Conservation (phyloP, 352 stramenopile genomes). For the Pseudoperonospora humuli region DNA sequence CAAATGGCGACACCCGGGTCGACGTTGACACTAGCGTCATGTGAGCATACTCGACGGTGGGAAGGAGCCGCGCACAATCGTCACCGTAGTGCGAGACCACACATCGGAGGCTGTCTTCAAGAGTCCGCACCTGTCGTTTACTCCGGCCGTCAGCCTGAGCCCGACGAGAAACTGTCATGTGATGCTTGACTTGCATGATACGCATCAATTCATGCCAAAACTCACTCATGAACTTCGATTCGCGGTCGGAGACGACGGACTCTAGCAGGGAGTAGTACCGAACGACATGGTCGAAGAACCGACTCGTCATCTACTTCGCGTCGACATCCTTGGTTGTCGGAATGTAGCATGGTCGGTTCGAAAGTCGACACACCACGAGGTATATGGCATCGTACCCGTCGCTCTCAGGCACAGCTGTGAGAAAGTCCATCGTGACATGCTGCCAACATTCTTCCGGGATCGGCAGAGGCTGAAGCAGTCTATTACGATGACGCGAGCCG, state of each 20-base stretch:
- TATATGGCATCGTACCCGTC: constrained; percentile 17
- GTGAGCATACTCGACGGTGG: constrained; percentile 6
- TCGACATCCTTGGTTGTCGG: too few relatives aligned
- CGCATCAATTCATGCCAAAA: constrained; percentile 6
- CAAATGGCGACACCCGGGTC: too few relatives aligned
- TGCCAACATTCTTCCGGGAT: constrained; percentile 12
- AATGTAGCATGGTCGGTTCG: too few relatives aligned
- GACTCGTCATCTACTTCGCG: constrained; percentile 3
- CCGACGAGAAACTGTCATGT: constrained; percentile 7
- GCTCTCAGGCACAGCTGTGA: constrained; percentile 18
- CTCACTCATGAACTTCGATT: constrained; percentile 1
- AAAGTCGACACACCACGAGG: constrained; percentile 8
- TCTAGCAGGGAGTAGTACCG: neutral
- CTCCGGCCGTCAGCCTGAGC: constrained; percentile 5
- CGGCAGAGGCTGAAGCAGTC: constrained; percentile 5
- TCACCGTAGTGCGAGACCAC: constrained; percentile 4
- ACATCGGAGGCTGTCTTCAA: constrained; percentile 6
- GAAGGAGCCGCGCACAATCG: constrained; percentile 2
- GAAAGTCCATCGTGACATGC: constrained; percentile 23
- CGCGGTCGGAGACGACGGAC: neutral
- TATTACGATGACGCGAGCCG: neutral
- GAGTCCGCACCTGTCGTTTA: constrained; percentile 1
- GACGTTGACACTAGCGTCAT: constrained; percentile 1
- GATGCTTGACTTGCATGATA: constrained; percentile 3
- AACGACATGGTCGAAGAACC: constrained; percentile 6